Evolutionary conservation across 2,329 filamentous ascomycete species (phyloP).

Genomic region (Drechslera avenae): DNA sequence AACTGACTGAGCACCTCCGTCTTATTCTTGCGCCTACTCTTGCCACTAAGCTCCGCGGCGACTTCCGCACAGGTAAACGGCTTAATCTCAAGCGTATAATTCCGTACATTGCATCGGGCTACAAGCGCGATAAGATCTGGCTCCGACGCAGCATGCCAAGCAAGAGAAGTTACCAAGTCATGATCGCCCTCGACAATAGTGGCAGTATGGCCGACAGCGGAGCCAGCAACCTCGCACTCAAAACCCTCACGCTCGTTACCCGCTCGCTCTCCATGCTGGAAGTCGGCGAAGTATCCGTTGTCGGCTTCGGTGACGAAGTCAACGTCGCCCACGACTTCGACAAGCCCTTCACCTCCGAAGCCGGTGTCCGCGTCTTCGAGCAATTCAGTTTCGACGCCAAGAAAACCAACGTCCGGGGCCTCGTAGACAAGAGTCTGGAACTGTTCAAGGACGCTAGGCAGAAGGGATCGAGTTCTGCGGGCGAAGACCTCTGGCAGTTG

Average conservation of each 20-base stretch:
- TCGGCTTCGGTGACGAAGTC: slow-evolving; percentile 85
- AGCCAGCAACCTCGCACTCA: slow-evolving; percentile 81
- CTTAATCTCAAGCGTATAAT: slow-evolving; percentile 99
- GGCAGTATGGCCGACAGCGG: slow-evolving; percentile 87
- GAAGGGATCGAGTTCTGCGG: slow-evolving; percentile 55
- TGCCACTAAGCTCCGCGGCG: slow-evolving; percentile 93
- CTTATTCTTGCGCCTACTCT: slow-evolving; percentile 94
- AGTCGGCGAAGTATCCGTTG: slow-evolving; percentile 87
- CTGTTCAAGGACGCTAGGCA: slow-evolving; percentile 79
- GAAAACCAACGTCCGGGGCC: slow-evolving; percentile 79
- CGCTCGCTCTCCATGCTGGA: slow-evolving; percentile 90
- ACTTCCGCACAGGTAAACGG: slow-evolving; percentile 95
- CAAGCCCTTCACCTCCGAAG: slow-evolving; percentile 77
- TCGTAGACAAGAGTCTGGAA: slow-evolving; percentile 78
- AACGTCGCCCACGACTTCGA: slow-evolving; percentile 86
- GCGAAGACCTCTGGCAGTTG: slow-evolving; percentile 88
- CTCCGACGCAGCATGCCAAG: slow-evolving; percentile 91
- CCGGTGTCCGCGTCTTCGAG: slow-evolving; percentile 82
- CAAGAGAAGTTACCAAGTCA: slow-evolving; percentile 94
- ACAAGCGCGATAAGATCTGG: slow-evolving; percentile 99
- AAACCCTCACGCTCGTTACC: slow-evolving; percentile 90
- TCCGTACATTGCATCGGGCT: slow-evolving; percentile 95
- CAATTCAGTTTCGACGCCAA: slow-evolving; percentile 85
- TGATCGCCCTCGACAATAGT: slow-evolving; percentile 95
- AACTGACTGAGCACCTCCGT: slow-evolving; percentile 90